Evolutionary conservation across 768 basidiomycete species (phyloP).

Genomic region (Gymnopilus junonius): DNA sequence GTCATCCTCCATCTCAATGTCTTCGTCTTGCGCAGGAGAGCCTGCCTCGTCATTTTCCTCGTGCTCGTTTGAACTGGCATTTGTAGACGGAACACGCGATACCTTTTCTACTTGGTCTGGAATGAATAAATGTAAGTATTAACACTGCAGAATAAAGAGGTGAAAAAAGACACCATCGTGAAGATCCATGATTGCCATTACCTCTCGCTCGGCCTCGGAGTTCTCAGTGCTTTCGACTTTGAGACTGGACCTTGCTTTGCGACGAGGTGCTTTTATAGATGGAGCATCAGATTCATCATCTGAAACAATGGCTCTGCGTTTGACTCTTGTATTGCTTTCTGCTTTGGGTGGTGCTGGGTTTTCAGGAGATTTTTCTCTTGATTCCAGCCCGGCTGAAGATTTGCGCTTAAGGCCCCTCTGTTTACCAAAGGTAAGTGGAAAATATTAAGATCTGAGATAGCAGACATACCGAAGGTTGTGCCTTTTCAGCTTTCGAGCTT

Average conservation of each 20-base stretch:
- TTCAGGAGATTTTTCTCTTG: conserved; percentile 16
- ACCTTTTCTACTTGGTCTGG: conserved; percentile 24
- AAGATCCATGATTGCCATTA: conserved; percentile 30
- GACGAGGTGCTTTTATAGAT: conserved; percentile 29
- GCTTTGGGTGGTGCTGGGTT: conserved; percentile 13
- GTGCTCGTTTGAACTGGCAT: conserved; percentile 21
- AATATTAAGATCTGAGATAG: background rate
- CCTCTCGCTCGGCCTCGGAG: conserved; percentile 49
- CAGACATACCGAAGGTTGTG: background rate
- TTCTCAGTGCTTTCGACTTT: conserved; percentile 32
- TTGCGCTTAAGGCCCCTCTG: conserved; percentile 52
- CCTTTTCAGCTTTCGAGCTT: conserved; percentile 6
- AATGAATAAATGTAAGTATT: background rate
- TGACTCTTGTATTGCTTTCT: conserved; percentile 38
- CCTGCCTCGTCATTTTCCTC: conserved; percentile 27
- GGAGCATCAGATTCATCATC: conserved; percentile 60
- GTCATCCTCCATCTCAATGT: conserved; percentile 44
- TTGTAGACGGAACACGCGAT: conserved; percentile 21
- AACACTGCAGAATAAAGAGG: background rate
- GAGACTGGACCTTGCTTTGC: conserved; percentile 39
- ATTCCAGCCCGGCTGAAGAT: conserved; percentile 36
- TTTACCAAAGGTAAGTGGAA: background rate
- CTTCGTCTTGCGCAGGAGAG: conserved; percentile 26
- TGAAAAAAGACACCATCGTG: conserved; percentile 16
- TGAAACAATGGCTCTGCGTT: conserved; percentile 56